Evolutionary conservation across 257 asterid species (phyloP).

Genomic region (Capsicum pubescens): DNA sequence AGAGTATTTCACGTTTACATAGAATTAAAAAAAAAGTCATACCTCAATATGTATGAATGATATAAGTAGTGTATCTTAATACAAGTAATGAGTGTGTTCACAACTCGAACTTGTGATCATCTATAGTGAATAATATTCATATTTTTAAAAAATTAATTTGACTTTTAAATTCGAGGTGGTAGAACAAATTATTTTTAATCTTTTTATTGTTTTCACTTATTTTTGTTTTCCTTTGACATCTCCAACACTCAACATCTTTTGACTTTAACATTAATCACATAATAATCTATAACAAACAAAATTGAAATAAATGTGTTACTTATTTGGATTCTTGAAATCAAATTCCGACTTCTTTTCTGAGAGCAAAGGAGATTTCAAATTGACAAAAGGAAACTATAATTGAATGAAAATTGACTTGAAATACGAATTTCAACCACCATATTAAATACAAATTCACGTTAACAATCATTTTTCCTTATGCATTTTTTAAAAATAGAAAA

Average conservation of each 20-base stretch:
- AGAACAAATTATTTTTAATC: neutral
- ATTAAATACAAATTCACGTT: neutral
- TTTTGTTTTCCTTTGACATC: neutral
- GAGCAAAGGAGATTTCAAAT: neutral
- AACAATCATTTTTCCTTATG: neutral
- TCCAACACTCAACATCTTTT: constrained; percentile 2
- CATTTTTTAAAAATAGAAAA: neutral
- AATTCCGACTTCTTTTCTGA: neutral
- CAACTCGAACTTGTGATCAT: too few species aligned
- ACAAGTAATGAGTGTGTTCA: too few species aligned
- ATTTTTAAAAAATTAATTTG: neutral
- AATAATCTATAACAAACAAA: neutral
- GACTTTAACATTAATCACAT: neutral
- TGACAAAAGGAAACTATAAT: neutral
- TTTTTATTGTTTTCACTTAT: neutral
- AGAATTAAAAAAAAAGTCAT: too few species aligned
- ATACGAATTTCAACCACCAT: neutral
- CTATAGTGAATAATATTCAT: too few species aligned
- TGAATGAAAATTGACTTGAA: constrained; percentile 4
- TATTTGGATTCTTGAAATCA: neutral
- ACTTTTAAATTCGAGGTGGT: neutral
- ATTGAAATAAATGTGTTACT: neutral
- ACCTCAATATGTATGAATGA: too few species aligned
- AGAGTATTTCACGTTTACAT: too few species aligned
- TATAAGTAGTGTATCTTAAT: too few species aligned